phyloP scores from a whole-genome alignment of 345 rosid genomes.

The Raphanus raphanistrum region DNA sequence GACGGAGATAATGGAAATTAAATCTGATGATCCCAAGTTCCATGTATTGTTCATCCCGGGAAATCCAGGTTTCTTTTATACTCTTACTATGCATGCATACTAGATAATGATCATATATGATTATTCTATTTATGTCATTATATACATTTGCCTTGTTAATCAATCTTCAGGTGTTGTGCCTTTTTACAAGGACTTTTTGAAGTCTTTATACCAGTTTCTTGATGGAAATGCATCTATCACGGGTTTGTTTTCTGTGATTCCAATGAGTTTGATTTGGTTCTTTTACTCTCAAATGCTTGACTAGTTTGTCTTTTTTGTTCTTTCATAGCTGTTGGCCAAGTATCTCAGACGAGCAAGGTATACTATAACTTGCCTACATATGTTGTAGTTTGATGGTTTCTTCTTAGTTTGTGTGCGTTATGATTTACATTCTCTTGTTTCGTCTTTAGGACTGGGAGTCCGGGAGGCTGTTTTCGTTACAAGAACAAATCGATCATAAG shows the following conservation, averaged over 20 bases:
- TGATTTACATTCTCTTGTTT: background rate
- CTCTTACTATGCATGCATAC: background rate
- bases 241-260: conserved; percentile 39
- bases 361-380: conserved; percentile 1
- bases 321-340: conserved; percentile 63
- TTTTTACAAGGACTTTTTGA: conserved; percentile 78
- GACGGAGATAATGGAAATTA: conserved; percentile 72
- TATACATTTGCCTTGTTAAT: conserved; percentile 1
- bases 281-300: conserved; percentile 11
- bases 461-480: conserved; percentile 69
- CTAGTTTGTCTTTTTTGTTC: conserved; percentile 6
- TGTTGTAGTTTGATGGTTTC: background rate
- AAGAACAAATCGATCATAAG: conserved; percentile 86
- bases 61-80: conserved; percentile 60
- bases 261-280: background rate
- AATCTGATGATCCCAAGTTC: conserved; percentile 57
- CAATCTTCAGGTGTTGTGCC: conserved; percentile 55
- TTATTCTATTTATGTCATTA: background rate
- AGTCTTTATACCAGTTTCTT: conserved; percentile 60
- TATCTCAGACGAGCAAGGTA: conserved; percentile 78
- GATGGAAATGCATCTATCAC: conserved; percentile 63
- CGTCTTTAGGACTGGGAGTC: conserved; percentile 61
- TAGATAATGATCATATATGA: background rate
- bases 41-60: conserved; percentile 80
- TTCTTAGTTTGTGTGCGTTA: background rate